Base-by-base conservation (phyloP, 805 yeast species). In the Cyberlindnera veronae region DNA sequence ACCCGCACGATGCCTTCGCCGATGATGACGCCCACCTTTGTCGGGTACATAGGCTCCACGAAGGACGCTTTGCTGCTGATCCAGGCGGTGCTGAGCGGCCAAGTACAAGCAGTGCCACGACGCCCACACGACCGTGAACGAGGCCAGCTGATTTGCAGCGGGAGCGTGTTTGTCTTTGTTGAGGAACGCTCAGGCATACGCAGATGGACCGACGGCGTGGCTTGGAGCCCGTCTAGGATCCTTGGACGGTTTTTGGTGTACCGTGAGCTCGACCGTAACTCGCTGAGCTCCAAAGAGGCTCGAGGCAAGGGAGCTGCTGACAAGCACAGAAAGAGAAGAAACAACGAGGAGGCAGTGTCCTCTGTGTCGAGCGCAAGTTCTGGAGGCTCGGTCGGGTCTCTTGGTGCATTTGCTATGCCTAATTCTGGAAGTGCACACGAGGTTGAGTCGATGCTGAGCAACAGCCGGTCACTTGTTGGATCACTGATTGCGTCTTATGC, bases 171-270 rank as follows among this genome's bases (percentile, higher is more conserved):
- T 62, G 87, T 91, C 1, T 89, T 90, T 55, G 76, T 83, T 34
- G 96, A 90, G 61, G 87, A 84, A 50, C 68, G 74, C 11, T 79
- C 90, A 0, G 89, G 91, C 3, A 89, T 90, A 45, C 85, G 84
- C 58, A 71, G 98, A 44, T 90, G 98, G 98, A 90, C 98, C 1
- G 98, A 90, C 56, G 96, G 96, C n/a, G 76, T 86, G 12, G 70
- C 90, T 12, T 90, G 98, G 98, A 79, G 90, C 3, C 96, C 97
- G 0, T 83, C 95, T 2, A 69, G 97, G 35, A 88, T 90, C 29
- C 69, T 88, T 20, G 95, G 95, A 6, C 71, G 93, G 43, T 90
- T 90, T 53, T 66, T 90, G 24, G 81, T 90, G 10, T 90, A 90
- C 61, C 74, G 95, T 20, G 95, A 89, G 57, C 59, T 77, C 26